phyloP scores from a whole-genome alignment of 2,329 filamentous ascomycete genomes.

The Dactylellina sp. region DNA sequence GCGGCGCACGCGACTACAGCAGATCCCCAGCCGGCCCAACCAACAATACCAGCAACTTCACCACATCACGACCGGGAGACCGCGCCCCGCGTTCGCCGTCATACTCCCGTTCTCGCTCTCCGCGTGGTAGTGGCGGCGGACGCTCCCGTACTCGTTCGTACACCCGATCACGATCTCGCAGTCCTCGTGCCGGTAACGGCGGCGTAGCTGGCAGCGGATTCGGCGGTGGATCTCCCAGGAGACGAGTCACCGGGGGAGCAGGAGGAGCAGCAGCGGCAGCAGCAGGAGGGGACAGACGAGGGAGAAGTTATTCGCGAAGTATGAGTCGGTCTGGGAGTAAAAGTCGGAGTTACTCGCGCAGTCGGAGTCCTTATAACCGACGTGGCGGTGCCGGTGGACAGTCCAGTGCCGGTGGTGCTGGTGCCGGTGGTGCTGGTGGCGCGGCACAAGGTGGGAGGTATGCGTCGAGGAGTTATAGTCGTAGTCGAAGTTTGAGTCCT shows the following conservation, averaged over 20 bases:
- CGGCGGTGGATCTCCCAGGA: too few species aligned
- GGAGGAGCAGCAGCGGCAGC: not conserved
- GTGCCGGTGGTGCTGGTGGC: constrained; percentile 13
- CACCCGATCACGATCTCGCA: constrained; percentile 33
- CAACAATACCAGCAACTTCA: constrained; percentile 6
- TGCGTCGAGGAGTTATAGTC: constrained; percentile 42
- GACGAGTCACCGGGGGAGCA: not conserved
- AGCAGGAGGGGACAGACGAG: too few species aligned
- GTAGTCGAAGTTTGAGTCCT: constrained; percentile 53
- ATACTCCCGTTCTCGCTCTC: constrained; percentile 31
- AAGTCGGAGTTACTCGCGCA: constrained; percentile 41
- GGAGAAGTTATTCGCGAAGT: constrained; percentile 39
- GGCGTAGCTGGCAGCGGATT: not conserved
- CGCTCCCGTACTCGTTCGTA: constrained; percentile 17
- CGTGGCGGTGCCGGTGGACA: constrained; percentile 6
- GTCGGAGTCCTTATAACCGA: constrained; percentile 34
- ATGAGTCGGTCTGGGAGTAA: constrained; percentile 19
- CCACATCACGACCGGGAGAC: not conserved
- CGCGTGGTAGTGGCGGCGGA: constrained; percentile 14
- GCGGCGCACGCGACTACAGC: constrained; percentile 41
- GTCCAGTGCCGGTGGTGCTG: too few species aligned
- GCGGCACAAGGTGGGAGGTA: constrained; percentile 15
- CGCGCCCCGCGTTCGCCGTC: constrained; percentile 18
- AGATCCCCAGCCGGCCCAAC: constrained; percentile 30
- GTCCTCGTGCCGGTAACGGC: constrained; percentile 5